phyloP scores from a whole-genome alignment of 2,329 filamentous ascomycete species.

The Colletotrichum tamarilloi region DNA sequence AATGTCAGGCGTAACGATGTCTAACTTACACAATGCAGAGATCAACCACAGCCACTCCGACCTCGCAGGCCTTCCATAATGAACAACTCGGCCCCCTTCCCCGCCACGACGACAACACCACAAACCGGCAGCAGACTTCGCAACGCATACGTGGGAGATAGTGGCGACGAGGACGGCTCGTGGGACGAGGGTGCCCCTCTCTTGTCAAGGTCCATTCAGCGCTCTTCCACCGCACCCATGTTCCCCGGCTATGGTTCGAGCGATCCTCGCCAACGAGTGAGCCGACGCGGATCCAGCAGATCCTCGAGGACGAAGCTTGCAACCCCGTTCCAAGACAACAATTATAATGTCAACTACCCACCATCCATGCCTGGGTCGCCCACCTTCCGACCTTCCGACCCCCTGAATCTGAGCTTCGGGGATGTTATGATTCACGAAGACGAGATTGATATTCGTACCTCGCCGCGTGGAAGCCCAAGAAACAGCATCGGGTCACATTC shows the following conservation, averaged over 20 bases:
- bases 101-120: constrained; percentile 20
- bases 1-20: constrained; percentile 2
- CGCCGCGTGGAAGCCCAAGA: constrained; percentile 39
- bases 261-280: constrained; percentile 42
- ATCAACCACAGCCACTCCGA: constrained; percentile 68
- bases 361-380: constrained; percentile 75
- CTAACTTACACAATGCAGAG: constrained; percentile 49
- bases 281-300: constrained; percentile 60
- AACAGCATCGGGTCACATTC: constrained; percentile 47
- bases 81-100: constrained; percentile 47
- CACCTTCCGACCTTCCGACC: constrained; percentile 58
- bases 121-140: constrained; percentile 39
- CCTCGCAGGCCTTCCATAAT: constrained; percentile 70
- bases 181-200: constrained; percentile 66
- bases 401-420: constrained; percentile 69
- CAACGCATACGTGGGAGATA: constrained; percentile 47
- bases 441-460: constrained; percentile 52
- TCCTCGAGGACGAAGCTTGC: constrained; percentile 60
- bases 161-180: constrained; percentile 55
- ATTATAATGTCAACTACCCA: constrained; percentile 75
- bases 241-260: constrained; percentile 34
- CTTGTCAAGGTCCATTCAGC: constrained; percentile 55
- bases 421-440: constrained; percentile 79
- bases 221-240: constrained; percentile 39
- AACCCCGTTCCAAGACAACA: constrained; percentile 51